Percentiles rank a stretch among this genome's conserved stretches.
These are phyloP conservation scores for Lagenidium giganteum DNA, from an alignment of 352 stramenopile genomes.

Conservation along the genomic window DNA sequence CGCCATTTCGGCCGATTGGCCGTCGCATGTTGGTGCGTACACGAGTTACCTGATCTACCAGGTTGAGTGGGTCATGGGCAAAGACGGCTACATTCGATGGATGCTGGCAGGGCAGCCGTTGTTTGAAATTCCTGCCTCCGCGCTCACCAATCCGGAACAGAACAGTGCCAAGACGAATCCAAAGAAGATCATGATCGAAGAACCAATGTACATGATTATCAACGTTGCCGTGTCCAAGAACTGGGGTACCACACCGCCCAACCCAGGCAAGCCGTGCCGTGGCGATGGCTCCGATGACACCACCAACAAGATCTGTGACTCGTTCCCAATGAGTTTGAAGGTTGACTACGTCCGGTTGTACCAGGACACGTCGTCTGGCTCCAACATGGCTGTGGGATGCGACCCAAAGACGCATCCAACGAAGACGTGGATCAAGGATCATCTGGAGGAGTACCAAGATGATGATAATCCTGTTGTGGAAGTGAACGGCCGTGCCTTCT, in stretches of 20 bases:
- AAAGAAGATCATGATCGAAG: constrained; percentile 48
- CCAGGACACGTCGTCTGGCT: constrained; percentile 34
- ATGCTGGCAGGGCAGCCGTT: constrained; percentile 39
- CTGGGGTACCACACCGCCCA: constrained; percentile 41
- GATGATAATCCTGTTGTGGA: constrained; percentile 33
- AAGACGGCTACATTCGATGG: constrained; percentile 51
- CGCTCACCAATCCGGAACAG: constrained; percentile 37
- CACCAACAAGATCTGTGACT: constrained; percentile 31
- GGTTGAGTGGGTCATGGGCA: constrained; percentile 49
- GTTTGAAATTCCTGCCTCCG: constrained; percentile 48
- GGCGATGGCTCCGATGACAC: constrained; percentile 26
- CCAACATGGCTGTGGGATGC: constrained; percentile 39
- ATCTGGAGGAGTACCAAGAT: constrained; percentile 50
- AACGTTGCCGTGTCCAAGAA: constrained; percentile 49
- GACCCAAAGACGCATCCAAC: constrained; percentile 48
- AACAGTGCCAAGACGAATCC: constrained; percentile 37
- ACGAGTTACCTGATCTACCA: constrained; percentile 45
- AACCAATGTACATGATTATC: constrained; percentile 64
- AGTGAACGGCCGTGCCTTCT: constrained; percentile 42
- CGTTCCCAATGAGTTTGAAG: constrained; percentile 59
- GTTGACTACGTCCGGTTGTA: constrained; percentile 77
- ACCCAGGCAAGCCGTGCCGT: constrained; percentile 25
- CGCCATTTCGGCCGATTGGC: constrained; percentile 58
- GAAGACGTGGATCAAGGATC: constrained; percentile 51
- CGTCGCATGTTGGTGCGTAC: constrained; percentile 47